Evolutionary conservation across 352 stramenopile genomes (phyloP).

Genomic region (Phytopythium aichiense): DNA sequence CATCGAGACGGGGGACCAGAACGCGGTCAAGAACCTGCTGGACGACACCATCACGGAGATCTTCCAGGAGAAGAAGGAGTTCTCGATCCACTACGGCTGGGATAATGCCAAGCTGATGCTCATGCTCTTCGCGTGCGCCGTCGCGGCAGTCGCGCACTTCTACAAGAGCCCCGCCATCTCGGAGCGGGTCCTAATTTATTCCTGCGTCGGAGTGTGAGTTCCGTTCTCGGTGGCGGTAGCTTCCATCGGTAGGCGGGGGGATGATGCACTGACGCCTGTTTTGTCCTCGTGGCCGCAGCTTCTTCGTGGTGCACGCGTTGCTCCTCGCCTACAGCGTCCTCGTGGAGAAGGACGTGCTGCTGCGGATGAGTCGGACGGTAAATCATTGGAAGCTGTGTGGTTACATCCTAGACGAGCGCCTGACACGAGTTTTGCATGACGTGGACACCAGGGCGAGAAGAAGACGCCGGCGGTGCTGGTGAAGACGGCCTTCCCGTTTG

Average conservation of each 20-base stretch:
- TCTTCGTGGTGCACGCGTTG: conserved; percentile 78
- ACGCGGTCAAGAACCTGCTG: conserved; percentile 84
- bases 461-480: conserved; percentile 37
- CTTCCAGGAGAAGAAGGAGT: conserved; percentile 55
- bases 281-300: conserved; percentile 28
- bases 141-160: conserved; percentile 69
- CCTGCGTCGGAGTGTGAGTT: conserved; percentile 56
- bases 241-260: background rate
- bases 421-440: background rate
- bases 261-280: background rate
- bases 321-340: conserved; percentile 66
- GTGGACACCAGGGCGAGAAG: conserved; percentile 1
- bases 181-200: conserved; percentile 66
- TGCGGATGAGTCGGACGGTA: conserved; percentile 70
- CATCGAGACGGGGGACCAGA: conserved; percentile 83
- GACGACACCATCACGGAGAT: conserved; percentile 78
- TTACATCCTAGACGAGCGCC: conserved; percentile 5
- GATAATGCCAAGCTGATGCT: conserved; percentile 83
- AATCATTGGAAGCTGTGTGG: background rate
- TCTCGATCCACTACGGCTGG: conserved; percentile 66
- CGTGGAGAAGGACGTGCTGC: conserved; percentile 76
- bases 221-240: conserved; percentile 1
- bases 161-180: conserved; percentile 55
- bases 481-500: conserved; percentile 64
- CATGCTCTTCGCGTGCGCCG: conserved; percentile 60